Base-by-base conservation (phyloP, 345 rosid genomes). In the Populus euphratica region DNA sequence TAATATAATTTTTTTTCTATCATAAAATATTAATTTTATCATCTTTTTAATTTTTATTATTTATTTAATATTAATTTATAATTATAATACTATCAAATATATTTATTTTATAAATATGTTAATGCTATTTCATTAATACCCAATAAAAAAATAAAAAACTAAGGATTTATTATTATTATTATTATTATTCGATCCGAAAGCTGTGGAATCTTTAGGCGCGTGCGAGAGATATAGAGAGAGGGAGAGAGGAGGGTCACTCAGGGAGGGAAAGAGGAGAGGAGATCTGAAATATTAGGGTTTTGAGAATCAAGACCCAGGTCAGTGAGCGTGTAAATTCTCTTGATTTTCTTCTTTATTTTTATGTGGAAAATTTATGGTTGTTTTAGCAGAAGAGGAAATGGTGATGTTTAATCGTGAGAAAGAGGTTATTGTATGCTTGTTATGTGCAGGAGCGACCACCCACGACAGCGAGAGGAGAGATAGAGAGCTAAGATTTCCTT, bases 401-500 rank as follows among this genome's bases (percentile, higher is more conserved):
- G 83, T 81, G 80, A 81, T 80, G 86, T 73, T 61, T 83, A 56
- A 86, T 87, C 89, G 97, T 89, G 97, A 87, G 94, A 90, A 87
- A 88, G 93, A 92, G 94, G 85, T 23, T 59, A 12, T 59, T 59
- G 64, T 88, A 85, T 90, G 86, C 88, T 92, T 92, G 80, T 87
- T 84, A 81, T 89, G 87, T 89, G 94, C 94, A 88, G 94, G 86
- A 82, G 76, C 29, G 64, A 86, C 80, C 67, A 77, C 84, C 75
- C 64, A 88, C 75, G 90, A 82, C 87, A 78, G 91, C 86, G 92
- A 88, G 90, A 78, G 83, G 74, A 78, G 84, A 76, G 87, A 84
- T 91, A 81, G 84, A 86, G 82, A 84, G 76, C 52, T 70, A 38
- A 68, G 27, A 59, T 59, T 59, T 59, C 64, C 64, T 59, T 14